phyloP scores from a whole-genome alignment of 2,329 filamentous ascomycete genomes.

The Fusarium solani-melongenae region DNA sequence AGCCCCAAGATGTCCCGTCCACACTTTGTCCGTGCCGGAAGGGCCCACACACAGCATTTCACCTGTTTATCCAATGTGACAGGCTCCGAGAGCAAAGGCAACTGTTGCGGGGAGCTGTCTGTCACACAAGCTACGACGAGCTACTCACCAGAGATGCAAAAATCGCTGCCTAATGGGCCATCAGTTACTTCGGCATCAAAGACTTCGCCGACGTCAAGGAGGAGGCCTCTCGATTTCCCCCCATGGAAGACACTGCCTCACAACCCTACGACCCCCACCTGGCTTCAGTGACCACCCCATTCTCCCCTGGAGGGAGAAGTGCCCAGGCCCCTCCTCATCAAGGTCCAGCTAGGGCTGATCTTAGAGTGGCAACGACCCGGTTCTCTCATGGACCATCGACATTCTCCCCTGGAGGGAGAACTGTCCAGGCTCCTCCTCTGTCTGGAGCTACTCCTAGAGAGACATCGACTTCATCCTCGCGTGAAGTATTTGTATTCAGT shows the following conservation, averaged over 20 bases:
- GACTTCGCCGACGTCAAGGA: background rate
- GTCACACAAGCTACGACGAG: background rate
- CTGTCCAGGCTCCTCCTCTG: too few relatives aligned
- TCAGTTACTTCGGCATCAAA: slow-evolving; percentile 4
- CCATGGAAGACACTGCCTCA: background rate
- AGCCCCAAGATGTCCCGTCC: background rate
- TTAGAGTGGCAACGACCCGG: too few relatives aligned
- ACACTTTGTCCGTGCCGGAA: background rate
- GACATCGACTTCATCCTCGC: too few relatives aligned
- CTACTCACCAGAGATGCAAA: background rate
- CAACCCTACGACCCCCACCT: background rate
- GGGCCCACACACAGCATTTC: background rate
- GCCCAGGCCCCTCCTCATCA: background rate
- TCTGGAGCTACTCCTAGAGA: too few relatives aligned
- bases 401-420: too few relatives aligned
- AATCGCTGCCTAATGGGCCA: slow-evolving; percentile 6
- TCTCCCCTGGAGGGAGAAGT: slow-evolving; percentile 1
- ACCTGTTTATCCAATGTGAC: background rate
- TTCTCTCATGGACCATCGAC: too few relatives aligned
- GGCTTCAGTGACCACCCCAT: background rate
- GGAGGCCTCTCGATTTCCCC: background rate
- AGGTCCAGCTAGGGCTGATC: background rate
- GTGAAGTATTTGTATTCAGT: too few relatives aligned
- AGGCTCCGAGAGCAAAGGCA: background rate
- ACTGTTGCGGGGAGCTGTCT: background rate